Evolutionary conservation across 108 stramenopile species (phyloP), one percentile per base, ranked within the genome.

Genomic region (Fragilaria crotonensis): DNA sequence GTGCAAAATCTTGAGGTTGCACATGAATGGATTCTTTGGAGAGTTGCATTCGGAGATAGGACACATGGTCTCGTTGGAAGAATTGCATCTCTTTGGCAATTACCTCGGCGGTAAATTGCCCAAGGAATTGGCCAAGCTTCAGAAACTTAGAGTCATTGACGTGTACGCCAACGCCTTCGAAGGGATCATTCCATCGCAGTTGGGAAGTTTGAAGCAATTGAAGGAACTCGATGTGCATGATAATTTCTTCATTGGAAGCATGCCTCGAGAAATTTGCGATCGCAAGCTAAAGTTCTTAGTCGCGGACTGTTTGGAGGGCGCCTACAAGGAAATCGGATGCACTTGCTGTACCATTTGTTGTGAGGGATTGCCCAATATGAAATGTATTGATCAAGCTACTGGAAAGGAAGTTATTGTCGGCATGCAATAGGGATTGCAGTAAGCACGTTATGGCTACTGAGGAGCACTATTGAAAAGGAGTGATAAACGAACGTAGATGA

Each of bases 11-110:
- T 57, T 82, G 23, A 64, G 72, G 2, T 52, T 82, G 5, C 80
- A 82, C 44, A 82, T 82, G 80, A 82, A 82, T 63, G 80, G 76
- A 4, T 68, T 82, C 33, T 82, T 82, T 66, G 80, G 80, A 3
- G 55, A 64, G 7, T 32, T 82, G 9, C 76, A 64, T 46, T 59
- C 55, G 36, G 76, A 82, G 60, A 77, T 82, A 33, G 41, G 25
- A 18, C 45, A 68, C 21, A 59, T 83, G 74, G 66, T 52, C 31
- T 63, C 62, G 20, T 57, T 83, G 47, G 65, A 60, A 30, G 64
- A 78, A 30, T 26, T 83, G 7, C 36, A 58, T 30, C 46, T 83
- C 3, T 83, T 76, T 66, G 78, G 77, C 11, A 83, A 83, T 59
- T 83, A 76, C 54, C 47, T 83, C 36, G 59, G 66, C 1, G 81